Conservation (phyloP, 202 grass and related monocot species). For the Cymbopogon flexuosus region DNA sequence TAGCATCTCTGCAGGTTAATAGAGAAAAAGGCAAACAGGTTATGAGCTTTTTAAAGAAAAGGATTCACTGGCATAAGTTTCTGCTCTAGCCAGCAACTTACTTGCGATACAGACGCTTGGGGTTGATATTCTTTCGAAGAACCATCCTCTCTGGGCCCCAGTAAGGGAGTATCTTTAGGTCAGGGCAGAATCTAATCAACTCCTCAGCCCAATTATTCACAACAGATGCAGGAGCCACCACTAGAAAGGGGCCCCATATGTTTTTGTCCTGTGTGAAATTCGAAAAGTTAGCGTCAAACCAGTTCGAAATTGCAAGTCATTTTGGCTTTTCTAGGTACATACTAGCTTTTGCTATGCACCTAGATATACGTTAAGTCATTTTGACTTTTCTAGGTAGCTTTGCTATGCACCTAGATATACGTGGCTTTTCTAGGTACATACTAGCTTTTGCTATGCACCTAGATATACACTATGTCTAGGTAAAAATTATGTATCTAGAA, state of each 20-base stretch:
- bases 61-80: neutral
- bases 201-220: constrained; percentile 99
- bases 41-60: constrained; percentile 7
- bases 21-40: neutral
- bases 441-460: too few species aligned
- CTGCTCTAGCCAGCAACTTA: constrained; percentile 23
- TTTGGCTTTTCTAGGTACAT: neutral
- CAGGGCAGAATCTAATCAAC: constrained; percentile 90
- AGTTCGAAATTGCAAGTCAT: neutral
- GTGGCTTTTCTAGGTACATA: too few species aligned
- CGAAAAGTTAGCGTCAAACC: neutral
- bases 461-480: neutral
- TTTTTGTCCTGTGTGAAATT: constrained; percentile 83
- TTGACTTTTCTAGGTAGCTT: too few species aligned
- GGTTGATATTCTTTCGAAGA: constrained; percentile 94
- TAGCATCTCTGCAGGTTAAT: constrained; percentile 62
- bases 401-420: too few species aligned
- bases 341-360: neutral
- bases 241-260: constrained; percentile 99
- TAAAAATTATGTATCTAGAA: neutral
- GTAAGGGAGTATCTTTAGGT: constrained; percentile 96
- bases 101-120: constrained; percentile 92
- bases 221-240: constrained; percentile 97
- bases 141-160: constrained; percentile 81
- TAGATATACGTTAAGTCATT: neutral